Evolutionary conservation across 192 early-diverging fungal species (phyloP).

Genomic region (Powellomyces hirtus): DNA sequence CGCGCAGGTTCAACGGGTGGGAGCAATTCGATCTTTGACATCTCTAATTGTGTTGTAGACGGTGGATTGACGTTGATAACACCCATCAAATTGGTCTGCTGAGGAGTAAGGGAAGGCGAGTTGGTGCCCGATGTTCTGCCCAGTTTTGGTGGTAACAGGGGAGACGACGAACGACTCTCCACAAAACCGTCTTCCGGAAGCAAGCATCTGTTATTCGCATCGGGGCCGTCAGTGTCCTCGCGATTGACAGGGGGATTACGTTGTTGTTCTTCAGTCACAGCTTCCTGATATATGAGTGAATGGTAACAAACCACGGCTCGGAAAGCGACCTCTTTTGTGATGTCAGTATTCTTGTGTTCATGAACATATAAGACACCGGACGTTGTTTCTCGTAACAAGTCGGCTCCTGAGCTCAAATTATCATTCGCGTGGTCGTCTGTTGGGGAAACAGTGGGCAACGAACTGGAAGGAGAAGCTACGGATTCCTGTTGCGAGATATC

Average conservation of each 20-base stretch:
- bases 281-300: not conserved
- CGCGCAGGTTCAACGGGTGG: constrained; percentile 3
- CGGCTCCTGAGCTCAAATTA: not conserved
- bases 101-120: not conserved
- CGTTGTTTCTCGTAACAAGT: constrained; percentile 28
- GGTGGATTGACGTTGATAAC: no score
- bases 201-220: not conserved
- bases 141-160: not conserved
- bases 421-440: not conserved
- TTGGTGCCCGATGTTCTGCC: not conserved
- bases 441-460: not conserved
- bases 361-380: constrained; percentile 66
- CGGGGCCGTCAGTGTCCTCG: not conserved
- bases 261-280: not conserved
- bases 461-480: no score
- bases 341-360: constrained; percentile 82
- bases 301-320: constrained; percentile 41
- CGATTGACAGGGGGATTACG: not conserved
- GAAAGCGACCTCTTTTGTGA: constrained; percentile 67
- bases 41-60: no score
- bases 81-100: no score
- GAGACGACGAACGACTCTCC: constrained; percentile 7
- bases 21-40: not conserved
- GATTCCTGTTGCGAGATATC: no score
- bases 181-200: not conserved